Percentiles rank a stretch among this genome's conserved stretches.
Conservation (phyloP, 768 basidiomycete species). For the Rhodocollybia butyracea region DNA sequence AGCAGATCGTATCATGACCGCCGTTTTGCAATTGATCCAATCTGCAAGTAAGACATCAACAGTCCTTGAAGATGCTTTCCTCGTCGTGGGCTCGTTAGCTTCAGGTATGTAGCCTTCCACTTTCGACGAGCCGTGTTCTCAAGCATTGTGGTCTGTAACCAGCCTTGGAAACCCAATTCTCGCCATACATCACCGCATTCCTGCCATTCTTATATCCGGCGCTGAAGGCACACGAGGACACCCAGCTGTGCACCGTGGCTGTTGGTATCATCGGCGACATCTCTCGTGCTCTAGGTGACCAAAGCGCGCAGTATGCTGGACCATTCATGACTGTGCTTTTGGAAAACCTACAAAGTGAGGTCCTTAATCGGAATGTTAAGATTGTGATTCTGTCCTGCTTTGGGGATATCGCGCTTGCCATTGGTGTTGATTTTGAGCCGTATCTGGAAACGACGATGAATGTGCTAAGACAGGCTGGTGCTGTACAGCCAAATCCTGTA, state of each 20-base stretch:
- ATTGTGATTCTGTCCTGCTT: conserved; percentile 95
- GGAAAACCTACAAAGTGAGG: conserved; percentile 87
- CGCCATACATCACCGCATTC: conserved; percentile 83
- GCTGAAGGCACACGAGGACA: conserved; percentile 90
- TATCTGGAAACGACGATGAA: conserved; percentile 89
- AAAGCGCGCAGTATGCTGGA: conserved; percentile 77
- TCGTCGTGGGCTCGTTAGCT: conserved; percentile 86
- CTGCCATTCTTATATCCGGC: conserved; percentile 85
- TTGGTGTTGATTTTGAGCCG: conserved; percentile 82
- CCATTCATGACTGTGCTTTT: conserved; percentile 91
- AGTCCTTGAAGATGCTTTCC: conserved; percentile 93
- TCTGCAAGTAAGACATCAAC: conserved; percentile 91
- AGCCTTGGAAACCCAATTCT: conserved; percentile 78
- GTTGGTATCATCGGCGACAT: conserved; percentile 96
- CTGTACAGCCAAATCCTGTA: conserved; percentile 84
- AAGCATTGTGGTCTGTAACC: conserved; percentile 9
- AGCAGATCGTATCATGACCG: conserved; percentile 93
- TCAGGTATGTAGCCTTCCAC: conserved; percentile 43
- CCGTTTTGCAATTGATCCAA: conserved; percentile 80
- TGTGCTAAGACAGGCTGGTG: conserved; percentile 88
- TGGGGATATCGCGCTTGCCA: conserved; percentile 93
- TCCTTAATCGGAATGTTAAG: conserved; percentile 92
- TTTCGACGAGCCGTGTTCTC: background rate
- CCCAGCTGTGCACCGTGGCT: conserved; percentile 91
- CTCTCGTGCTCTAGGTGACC: conserved; percentile 88